Evolutionary conservation across 257 asterid genomes (phyloP).

Genomic region (Perilla frutescens): DNA sequence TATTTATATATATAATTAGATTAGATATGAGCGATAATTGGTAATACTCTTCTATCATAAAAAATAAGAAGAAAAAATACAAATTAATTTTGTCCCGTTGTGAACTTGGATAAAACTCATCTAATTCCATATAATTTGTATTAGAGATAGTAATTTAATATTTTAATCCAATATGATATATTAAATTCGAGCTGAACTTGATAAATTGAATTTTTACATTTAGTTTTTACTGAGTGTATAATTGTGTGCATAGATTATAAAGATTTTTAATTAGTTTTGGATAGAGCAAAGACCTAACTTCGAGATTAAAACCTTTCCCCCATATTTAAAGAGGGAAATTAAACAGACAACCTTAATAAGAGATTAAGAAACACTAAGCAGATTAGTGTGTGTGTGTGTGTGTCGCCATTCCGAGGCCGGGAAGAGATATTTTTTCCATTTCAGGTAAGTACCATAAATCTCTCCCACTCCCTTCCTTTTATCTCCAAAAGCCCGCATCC

Average conservation of each 20-base stretch:
- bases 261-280: neutral
- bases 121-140: no score
- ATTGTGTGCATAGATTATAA: no score
- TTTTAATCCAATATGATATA: no score
- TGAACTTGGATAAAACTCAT: no score
- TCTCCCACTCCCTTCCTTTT: slow-evolving; percentile 5
- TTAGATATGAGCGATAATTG: no score
- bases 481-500: slow-evolving; percentile 29
- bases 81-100: neutral
- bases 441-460: slow-evolving; percentile 49
- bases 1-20: no score
- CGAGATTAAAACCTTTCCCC: neutral
- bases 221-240: no score
- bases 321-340: neutral
- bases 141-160: no score
- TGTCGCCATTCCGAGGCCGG: neutral
- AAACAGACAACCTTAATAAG: slow-evolving; percentile 41
- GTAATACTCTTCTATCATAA: neutral
- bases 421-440: slow-evolving; percentile 48
- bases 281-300: neutral
- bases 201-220: no score
- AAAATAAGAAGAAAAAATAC: neutral
- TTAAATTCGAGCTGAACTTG: no score
- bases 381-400: slow-evolving; percentile 27
- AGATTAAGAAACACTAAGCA: slow-evolving; percentile 25